Conservation (phyloP, 495 filamentous ascomycete species). For the Lasiosphaeria ovina region DNA sequence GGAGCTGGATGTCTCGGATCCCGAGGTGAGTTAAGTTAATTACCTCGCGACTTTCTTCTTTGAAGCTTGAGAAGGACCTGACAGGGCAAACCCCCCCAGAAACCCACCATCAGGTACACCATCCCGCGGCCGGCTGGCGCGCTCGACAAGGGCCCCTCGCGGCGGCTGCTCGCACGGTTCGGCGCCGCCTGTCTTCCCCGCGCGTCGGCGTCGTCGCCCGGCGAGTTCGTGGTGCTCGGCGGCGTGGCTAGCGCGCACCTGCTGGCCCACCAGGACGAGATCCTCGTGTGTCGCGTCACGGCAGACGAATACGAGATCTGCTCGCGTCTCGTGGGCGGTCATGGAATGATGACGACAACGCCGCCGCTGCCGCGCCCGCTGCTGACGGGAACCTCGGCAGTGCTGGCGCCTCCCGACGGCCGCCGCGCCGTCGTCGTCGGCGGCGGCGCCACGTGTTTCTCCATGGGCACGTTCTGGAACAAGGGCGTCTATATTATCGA, state of each 20-base stretch:
- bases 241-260: conserved; percentile 45
- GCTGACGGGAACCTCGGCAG: conserved; percentile 60
- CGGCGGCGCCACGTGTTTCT: conserved; percentile 86
- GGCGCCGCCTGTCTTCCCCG: conserved; percentile 28
- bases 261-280: conserved; percentile 31
- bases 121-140: background rate
- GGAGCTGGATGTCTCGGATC: conserved; percentile 37
- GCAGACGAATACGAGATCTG: conserved; percentile 13
- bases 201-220: background rate
- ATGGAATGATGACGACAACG: background rate
- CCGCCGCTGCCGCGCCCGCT: conserved; percentile 49
- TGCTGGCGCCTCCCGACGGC: conserved; percentile 27
- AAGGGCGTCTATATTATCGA: conserved; percentile 26
- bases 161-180: conserved; percentile 25
- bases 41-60: background rate
- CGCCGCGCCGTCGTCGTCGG: conserved; percentile 61
- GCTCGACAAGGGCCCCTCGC: background rate
- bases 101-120: conserved; percentile 25
- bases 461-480: conserved; percentile 55
- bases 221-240: conserved; percentile 42
- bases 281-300: conserved; percentile 22
- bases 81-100: conserved; percentile 13
- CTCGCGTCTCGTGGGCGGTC: background rate
- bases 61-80: background rate
- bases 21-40: conserved; percentile 16